These are phyloP conservation scores for Adansonia rubrostipa DNA, from an alignment of 441 rosid species.

Conservation along the genomic window DNA sequence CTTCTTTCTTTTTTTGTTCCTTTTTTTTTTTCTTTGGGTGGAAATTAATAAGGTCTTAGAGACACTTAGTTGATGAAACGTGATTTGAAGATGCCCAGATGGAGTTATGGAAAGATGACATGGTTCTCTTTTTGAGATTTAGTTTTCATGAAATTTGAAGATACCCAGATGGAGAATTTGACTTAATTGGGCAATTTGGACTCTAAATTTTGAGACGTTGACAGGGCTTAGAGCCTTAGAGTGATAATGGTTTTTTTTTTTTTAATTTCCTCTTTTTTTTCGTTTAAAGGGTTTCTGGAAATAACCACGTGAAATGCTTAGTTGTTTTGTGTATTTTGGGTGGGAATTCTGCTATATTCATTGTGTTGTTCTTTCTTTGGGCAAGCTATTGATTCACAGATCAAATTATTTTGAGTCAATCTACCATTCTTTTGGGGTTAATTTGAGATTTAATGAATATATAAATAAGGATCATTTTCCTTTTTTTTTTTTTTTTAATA, in stretches of 20 bases:
- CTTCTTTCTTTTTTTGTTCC: constrained; percentile 18
- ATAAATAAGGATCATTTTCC: background rate
- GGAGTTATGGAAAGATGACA: background rate
- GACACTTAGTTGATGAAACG: constrained; percentile 14
- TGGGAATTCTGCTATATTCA: background rate
- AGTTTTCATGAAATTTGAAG: constrained; percentile 23
- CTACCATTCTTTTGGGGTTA: constrained; percentile 15
- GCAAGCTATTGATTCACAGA: background rate
- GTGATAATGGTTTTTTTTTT: background rate
- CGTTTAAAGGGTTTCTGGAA: background rate
- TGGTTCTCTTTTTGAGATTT: constrained; percentile 21
- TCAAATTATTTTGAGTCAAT: constrained; percentile 3
- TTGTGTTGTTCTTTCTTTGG: background rate
- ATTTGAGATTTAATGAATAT: constrained; percentile 22
- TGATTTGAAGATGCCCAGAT: background rate
- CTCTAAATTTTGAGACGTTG: background rate
- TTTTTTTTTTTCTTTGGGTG: background rate
- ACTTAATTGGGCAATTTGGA: constrained; percentile 17
- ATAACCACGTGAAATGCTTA: background rate
- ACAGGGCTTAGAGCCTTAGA: background rate
- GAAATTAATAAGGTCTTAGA: constrained; percentile 22
- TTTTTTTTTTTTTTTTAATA: background rate
- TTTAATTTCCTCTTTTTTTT: background rate
- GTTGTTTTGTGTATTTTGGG: background rate
- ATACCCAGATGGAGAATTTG: constrained; percentile 28